A percentile compares a stretch with the other conserved stretches of the same genome.
phyloP scores from a whole-genome alignment of 2,329 filamentous ascomycete genomes.

The Diaporthe citriasiana region DNA sequence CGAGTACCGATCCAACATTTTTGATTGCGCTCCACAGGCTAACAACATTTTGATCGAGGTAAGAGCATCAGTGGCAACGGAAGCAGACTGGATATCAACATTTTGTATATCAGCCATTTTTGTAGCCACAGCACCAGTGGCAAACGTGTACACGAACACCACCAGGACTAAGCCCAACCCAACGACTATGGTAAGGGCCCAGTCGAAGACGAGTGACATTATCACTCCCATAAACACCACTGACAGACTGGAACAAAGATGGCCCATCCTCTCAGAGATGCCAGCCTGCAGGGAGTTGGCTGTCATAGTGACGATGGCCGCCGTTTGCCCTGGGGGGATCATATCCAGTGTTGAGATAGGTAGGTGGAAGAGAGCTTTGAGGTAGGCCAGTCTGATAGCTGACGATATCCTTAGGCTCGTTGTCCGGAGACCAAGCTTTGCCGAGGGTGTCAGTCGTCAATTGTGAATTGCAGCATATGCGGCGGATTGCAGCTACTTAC shows the following conservation, averaged over 20 bases:
- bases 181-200: slow-evolving; percentile 73
- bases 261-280: slow-evolving; percentile 72
- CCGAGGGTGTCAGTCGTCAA: slow-evolving; percentile 65
- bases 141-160: slow-evolving; percentile 59
- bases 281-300: slow-evolving; percentile 73
- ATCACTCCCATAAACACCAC: slow-evolving; percentile 67
- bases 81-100: slow-evolving; percentile 69
- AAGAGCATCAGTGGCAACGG: slow-evolving; percentile 69
- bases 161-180: slow-evolving; percentile 69
- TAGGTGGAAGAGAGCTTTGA: slow-evolving; percentile 73
- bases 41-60: slow-evolving; percentile 64
- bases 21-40: slow-evolving; percentile 72
- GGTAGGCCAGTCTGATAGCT: slow-evolving; percentile 72
- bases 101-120: slow-evolving; percentile 59
- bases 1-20: slow-evolving; percentile 67
- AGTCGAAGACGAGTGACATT: slow-evolving; percentile 69
- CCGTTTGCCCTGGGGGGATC: slow-evolving; percentile 70
- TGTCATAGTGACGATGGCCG: slow-evolving; percentile 73
- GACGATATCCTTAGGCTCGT: slow-evolving; percentile 73
- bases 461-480: slow-evolving; percentile 66
- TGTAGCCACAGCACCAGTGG: slow-evolving; percentile 70
- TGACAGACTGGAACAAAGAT: slow-evolving; percentile 67
- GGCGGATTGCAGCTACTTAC: slow-evolving; percentile 40
- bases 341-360: slow-evolving; percentile 75
- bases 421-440: slow-evolving; percentile 67